Evolutionary conservation across 768 basidiomycete species (phyloP), one percentile per base, ranked within the genome.

Genomic region (Tricholoma matsutake): DNA sequence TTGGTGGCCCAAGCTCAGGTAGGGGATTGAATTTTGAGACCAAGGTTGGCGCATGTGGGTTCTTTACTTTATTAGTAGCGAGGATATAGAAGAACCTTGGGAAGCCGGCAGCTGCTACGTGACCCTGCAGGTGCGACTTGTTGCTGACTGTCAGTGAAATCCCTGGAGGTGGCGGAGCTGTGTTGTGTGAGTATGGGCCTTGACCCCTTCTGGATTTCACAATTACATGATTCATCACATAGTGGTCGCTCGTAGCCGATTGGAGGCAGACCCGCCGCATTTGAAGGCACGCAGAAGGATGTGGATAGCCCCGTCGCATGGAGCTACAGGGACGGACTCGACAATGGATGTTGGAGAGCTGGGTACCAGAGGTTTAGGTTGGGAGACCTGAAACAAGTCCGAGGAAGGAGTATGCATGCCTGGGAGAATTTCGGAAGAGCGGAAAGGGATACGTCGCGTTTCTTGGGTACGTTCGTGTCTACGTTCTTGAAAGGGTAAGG

Each of bases 11-110:
- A 71, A 20, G 65, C 63, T n/a, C 59, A 56, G 29, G 61, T 54
- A 4, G 68, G 41, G 69, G 69, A 52, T 71, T 69, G 28, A 64
- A 64, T 60, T 63, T 61, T 9, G 69, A 69, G 4, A 67, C 64
- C 67, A 71, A 66, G 14, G 61, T 41, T 6, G 69, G 69, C n/a
- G 66, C 64, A 58, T 69, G 47, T 9, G 56, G 63, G 55, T 71
- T 65, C 41, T 53, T 67, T 20, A 41, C 59, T 41, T 65, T 66
- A 41, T 69, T 69, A 29, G 57, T 58, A 4, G 32, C 45, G 31
- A 71, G 45, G 16, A 65, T 34, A 53, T 62, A 61, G 16, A 66
- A 14, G 52, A 66, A 69, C 13, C 54, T 35, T 2, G 45, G 34
- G 18, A 54, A 10, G 28, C 45, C 35, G 9, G 45, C 18, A 16